These are phyloP conservation scores for Tillandsia fasciculata DNA, from an alignment of 176 grass and related monocot species.

Conservation along the genomic window DNA sequence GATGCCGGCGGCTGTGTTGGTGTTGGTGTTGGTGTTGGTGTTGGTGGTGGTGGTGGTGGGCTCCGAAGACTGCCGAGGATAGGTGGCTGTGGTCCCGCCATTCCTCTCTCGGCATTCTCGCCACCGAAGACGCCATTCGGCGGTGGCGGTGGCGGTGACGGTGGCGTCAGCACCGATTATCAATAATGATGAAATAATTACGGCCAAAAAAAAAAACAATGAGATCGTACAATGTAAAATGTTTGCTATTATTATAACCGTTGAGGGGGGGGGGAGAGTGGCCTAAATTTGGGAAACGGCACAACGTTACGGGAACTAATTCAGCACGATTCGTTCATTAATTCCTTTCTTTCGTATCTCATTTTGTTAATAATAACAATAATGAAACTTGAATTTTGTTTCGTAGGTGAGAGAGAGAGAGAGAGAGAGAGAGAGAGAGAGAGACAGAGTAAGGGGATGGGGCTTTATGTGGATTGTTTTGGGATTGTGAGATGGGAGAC, in stretches of 20 bases:
- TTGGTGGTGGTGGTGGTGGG: slow-evolving; percentile 36
- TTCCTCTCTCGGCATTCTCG: slow-evolving; percentile 70
- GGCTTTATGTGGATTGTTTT: too few relatives aligned
- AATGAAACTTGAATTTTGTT: too few relatives aligned
- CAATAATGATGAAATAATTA: neutral
- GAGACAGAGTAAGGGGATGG: too few relatives aligned
- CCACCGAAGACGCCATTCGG: slow-evolving; percentile 77
- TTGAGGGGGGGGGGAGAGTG: neutral
- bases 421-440: too few relatives aligned
- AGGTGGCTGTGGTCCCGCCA: slow-evolving; percentile 29
- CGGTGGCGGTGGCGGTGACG: slow-evolving; percentile 7
- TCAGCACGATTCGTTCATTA: too few relatives aligned
- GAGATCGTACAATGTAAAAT: neutral
- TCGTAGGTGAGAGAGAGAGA: too few relatives aligned
- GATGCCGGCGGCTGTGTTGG: slow-evolving; percentile 20
- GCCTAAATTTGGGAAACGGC: slow-evolving; percentile 6
- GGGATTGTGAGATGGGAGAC: too few relatives aligned
- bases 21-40: slow-evolving; percentile 22
- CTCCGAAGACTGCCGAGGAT: slow-evolving; percentile 3
- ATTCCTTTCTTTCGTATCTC: too few relatives aligned
- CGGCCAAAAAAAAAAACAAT: neutral
- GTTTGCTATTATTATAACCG: slow-evolving; percentile 1
- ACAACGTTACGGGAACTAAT: neutral
- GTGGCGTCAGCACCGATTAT: slow-evolving; percentile 18
- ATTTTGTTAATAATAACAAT: too few relatives aligned